Conservation (phyloP, 306 rosid genomes). For the Medicago arabica region DNA sequence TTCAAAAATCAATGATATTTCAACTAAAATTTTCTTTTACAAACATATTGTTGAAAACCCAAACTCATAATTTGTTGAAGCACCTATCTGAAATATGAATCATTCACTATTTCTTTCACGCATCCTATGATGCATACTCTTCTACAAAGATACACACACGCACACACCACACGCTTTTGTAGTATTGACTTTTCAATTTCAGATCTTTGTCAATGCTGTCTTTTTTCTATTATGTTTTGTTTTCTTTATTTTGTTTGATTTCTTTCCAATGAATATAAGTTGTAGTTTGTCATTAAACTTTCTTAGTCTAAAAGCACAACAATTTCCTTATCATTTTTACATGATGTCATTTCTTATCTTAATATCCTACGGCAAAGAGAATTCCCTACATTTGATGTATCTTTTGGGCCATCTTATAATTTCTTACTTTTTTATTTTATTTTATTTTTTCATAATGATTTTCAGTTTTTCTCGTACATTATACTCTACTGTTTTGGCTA, state of each 20-base stretch:
- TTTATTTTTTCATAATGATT: too few relatives aligned
- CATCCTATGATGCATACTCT: too few relatives aligned
- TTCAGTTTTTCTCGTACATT: too few relatives aligned
- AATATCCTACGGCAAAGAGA: conserved; percentile 15
- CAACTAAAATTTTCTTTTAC: too few relatives aligned
- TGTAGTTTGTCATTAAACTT: conserved; percentile 28
- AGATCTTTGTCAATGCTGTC: conserved; percentile 26
- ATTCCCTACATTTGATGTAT: background rate
- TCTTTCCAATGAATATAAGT: conserved; percentile 7
- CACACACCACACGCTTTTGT: conserved; percentile 1
- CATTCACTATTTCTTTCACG: too few relatives aligned
- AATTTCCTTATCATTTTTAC: conserved; percentile 18
- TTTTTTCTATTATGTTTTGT: background rate
- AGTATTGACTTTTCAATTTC: conserved; percentile 38
- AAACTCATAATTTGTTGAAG: too few relatives aligned
- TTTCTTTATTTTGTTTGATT: background rate
- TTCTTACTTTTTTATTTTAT: too few relatives aligned
- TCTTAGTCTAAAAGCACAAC: conserved; percentile 19
- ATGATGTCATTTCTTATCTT: conserved; percentile 34
- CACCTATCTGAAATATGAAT: too few relatives aligned
- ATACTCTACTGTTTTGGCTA: too few relatives aligned
- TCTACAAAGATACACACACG: background rate
- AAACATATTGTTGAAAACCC: too few relatives aligned
- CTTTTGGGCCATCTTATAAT: too few relatives aligned
- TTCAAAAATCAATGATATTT: too few relatives aligned